Evolutionary conservation across 2,329 filamentous ascomycete species (phyloP).

Genomic region (Aspergillus neotritici): DNA sequence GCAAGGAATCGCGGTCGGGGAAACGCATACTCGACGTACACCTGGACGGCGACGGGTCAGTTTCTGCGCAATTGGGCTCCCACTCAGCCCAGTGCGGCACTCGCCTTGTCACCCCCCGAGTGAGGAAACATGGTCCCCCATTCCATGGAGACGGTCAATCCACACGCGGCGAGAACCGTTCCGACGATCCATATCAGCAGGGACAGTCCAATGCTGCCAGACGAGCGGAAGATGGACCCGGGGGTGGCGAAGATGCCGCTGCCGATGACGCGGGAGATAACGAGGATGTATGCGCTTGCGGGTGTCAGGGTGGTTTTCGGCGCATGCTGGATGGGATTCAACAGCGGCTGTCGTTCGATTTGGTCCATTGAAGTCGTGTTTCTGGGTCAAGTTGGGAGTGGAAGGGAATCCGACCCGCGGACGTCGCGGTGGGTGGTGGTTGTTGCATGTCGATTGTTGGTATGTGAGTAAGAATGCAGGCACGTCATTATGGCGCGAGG

Average conservation of each 20-base stretch:
- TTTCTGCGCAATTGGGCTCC: conserved; percentile 32
- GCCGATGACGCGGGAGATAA: conserved; percentile 63
- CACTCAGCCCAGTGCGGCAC: conserved; percentile 40
- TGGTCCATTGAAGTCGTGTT: conserved; percentile 11
- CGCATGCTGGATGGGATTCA: conserved; percentile 36
- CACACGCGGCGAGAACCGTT: conserved; percentile 56
- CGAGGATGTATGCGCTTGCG: conserved; percentile 60
- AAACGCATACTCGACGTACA: conserved; percentile 67
- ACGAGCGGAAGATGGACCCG: conserved; percentile 59
- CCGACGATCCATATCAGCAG: conserved; percentile 60
- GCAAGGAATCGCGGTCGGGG: conserved; percentile 58
- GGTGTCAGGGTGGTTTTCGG: conserved; percentile 56
- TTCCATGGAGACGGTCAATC: conserved; percentile 59
- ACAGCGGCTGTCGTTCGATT: conserved; percentile 16
- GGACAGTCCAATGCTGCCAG: conserved; percentile 61
- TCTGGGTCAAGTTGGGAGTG: too few species aligned
- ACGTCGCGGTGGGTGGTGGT: conserved; percentile 9
- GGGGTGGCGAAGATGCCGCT: conserved; percentile 69
- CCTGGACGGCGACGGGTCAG: conserved; percentile 32
- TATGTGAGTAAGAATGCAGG: conserved; percentile 13
- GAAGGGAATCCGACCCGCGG: too few species aligned
- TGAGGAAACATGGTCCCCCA: conserved; percentile 66
- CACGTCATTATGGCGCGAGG: conserved; percentile 26
- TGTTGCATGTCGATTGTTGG: too few species aligned
- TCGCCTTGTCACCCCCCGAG: conserved; percentile 61